Conservation (phyloP, 2,329 filamentous ascomycete genomes). For the Acrocalymma vagum region DNA sequence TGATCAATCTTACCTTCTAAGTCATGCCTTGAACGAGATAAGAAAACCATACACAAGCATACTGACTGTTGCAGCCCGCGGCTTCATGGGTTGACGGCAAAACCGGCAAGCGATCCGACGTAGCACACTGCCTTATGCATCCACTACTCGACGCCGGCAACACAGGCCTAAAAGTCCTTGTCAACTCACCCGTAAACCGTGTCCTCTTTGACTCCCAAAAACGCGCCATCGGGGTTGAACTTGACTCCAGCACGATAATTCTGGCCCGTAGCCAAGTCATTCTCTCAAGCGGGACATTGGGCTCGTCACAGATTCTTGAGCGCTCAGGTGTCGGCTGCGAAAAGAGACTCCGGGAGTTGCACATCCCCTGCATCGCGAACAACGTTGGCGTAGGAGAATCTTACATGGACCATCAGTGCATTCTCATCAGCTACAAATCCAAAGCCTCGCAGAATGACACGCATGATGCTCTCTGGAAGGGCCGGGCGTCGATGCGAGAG, state of each 20-base stretch:
- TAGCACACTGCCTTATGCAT: constrained; percentile 65
- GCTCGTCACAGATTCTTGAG: too few relatives aligned
- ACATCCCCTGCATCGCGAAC: constrained; percentile 60
- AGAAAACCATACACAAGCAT: too few relatives aligned
- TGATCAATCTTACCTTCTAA: too few relatives aligned
- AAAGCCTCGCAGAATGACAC: constrained; percentile 54
- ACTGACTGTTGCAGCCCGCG: too few relatives aligned
- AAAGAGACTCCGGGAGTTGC: constrained; percentile 56
- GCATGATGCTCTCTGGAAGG: constrained; percentile 59
- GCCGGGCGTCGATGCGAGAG: too few relatives aligned
- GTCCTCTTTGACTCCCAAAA: constrained; percentile 63
- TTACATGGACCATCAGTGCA: constrained; percentile 66
- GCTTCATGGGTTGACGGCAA: too few relatives aligned
- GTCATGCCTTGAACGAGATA: too few relatives aligned
- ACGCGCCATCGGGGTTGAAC: constrained; percentile 68
- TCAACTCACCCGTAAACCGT: constrained; percentile 64
- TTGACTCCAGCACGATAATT: constrained; percentile 61
- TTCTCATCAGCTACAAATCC: constrained; percentile 60
- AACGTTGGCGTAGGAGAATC: constrained; percentile 69
- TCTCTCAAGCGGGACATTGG: too few relatives aligned
- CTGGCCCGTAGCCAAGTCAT: too few relatives aligned
- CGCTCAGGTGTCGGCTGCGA: constrained; percentile 66
- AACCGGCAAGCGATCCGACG: constrained; percentile 65
- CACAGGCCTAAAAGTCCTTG: constrained; percentile 67
- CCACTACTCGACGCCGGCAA: constrained; percentile 59